Evolutionary conservation across 331 rosid species (phyloP).

Genomic region (Prunus yedoensis): DNA sequence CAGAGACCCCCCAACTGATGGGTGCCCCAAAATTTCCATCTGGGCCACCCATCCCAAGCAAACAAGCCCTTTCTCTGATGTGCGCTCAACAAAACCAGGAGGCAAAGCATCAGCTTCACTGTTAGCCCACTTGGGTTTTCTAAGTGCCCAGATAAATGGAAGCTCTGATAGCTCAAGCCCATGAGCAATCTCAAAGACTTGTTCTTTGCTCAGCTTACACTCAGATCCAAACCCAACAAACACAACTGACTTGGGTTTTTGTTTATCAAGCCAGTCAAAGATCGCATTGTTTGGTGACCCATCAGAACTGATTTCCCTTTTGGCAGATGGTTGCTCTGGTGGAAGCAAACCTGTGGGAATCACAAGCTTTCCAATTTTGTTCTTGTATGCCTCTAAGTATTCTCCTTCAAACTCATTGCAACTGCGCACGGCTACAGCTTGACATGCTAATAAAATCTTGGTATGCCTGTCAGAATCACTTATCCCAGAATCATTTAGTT

Average conservation of each 20-base stretch:
- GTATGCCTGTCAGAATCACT: background rate
- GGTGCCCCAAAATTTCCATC: constrained; percentile 35
- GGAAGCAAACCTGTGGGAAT: constrained; percentile 43
- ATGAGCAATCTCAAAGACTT: constrained; percentile 34
- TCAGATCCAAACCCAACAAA: no score
- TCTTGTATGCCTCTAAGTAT: constrained; percentile 22
- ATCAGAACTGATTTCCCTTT: background rate
- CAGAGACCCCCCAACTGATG: constrained; percentile 37
- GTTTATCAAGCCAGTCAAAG: no score
- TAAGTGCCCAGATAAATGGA: constrained; percentile 26
- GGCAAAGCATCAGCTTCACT: constrained; percentile 34
- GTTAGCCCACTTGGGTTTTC: constrained; percentile 19
- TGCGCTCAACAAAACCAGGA: constrained; percentile 18
- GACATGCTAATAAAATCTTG: constrained; percentile 17
- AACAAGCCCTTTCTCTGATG: constrained; percentile 30
- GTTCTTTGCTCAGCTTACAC: constrained; percentile 3
- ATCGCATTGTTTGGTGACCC: background rate
- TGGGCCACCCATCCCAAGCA: constrained; percentile 41
- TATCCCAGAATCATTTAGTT: constrained; percentile 12
- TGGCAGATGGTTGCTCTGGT: background rate
- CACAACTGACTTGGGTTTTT: no score
- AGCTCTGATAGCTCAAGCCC: constrained; percentile 32
- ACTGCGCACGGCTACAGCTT: constrained; percentile 21
- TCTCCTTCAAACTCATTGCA: constrained; percentile 46
- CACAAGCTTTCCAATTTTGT: constrained; percentile 27